Base-by-base conservation (phyloP, 2,329 filamentous ascomycete species). In the Clonostachys byssicola region DNA sequence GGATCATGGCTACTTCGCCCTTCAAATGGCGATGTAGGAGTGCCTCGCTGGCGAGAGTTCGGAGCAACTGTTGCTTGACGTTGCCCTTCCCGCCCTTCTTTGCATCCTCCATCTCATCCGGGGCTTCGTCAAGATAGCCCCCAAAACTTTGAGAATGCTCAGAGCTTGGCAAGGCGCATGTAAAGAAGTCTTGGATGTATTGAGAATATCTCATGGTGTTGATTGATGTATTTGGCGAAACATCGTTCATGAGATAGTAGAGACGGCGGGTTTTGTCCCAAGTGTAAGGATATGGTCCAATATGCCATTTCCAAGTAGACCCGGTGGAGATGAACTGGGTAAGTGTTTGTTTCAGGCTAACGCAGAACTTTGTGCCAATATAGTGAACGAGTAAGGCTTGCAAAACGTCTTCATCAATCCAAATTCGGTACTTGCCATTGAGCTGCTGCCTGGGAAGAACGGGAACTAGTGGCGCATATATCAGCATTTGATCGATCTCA, bases 341-440 rank as follows among this genome's bases (percentile, higher is more conserved):
- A 18, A 39, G 36, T n/a, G 36, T 18, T n/a, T n/a, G 7, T 39
- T 39, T 39, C 14, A 39, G 12, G 12, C n/a, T n/a, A 12, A 39
- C 36, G 12, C 36, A 39, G 36, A n/a, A 39, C 12, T 54, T 55
- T 18, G 60, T 53, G 6, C 68, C 68, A 34, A 73, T 54, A 49
- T 65, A 69, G 38, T 72, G 62, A 4, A 73, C 51, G 7, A 73
- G 59, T 13, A 73, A 60, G 3, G 67, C 63, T 45, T 72, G 65
- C 13, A 72, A 58, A 5, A 70, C 58, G 51, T 84, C 80, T 46
- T 73, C 70, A 48, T 72, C 67, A 66, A 80, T 78, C 55, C 72
- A 80, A 20, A 82, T 73, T 3, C 79, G 68, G 55, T 83, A 83
- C 41, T 70, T 62, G 53, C 71, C 70, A 55, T 65, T 71, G 23